Percentiles rank a stretch among this genome's conserved stretches.
Evolutionary conservation across 2,329 filamentous ascomycete species (phyloP).

Genomic region (Pseudocercospora eumusae): DNA sequence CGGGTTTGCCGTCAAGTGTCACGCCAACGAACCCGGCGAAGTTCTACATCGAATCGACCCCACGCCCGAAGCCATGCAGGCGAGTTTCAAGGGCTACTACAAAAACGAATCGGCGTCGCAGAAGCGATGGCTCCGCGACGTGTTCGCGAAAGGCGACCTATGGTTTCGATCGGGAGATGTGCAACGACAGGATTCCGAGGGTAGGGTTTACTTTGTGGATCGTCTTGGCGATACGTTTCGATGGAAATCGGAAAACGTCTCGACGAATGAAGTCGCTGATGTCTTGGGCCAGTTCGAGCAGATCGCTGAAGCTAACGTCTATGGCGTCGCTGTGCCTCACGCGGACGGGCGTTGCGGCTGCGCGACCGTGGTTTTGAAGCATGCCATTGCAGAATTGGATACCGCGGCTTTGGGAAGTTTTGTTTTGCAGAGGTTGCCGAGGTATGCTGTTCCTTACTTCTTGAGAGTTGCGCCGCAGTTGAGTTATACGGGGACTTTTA

Average conservation of each 20-base stretch:
- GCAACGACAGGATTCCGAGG: conserved; percentile 67
- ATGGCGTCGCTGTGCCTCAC: conserved; percentile 75
- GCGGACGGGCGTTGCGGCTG: conserved; percentile 85
- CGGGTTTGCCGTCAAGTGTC: conserved; percentile 66
- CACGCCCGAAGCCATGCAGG: conserved; percentile 48
- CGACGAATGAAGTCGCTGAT: conserved; percentile 67
- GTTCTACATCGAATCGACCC: conserved; percentile 69
- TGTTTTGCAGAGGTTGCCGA: conserved; percentile 61
- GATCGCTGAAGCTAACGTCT: conserved; percentile 78
- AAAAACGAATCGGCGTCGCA: conserved; percentile 68
- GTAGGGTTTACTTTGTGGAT: conserved; percentile 77
- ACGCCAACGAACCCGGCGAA: conserved; percentile 69
- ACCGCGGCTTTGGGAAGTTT: conserved; percentile 65
- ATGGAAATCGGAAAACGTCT: conserved; percentile 64
- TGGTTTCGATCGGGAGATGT: conserved; percentile 84
- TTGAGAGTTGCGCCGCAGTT: conserved; percentile 64
- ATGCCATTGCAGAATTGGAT: conserved; percentile 47
- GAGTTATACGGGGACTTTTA: conserved; percentile 78
- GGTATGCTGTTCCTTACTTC: conserved; percentile 76
- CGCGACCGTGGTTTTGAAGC: conserved; percentile 63
- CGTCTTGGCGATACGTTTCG: conserved; percentile 73
- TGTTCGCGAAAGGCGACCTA: conserved; percentile 73
- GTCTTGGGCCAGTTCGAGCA: conserved; percentile 65
- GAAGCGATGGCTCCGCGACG: conserved; percentile 71
- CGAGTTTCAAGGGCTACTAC: conserved; percentile 79